Percentiles rank a stretch among this genome's conserved stretches.
These are phyloP conservation scores for Hericium rajendrae DNA, from an alignment of 768 basidiomycete genomes.

Conservation along the genomic window DNA sequence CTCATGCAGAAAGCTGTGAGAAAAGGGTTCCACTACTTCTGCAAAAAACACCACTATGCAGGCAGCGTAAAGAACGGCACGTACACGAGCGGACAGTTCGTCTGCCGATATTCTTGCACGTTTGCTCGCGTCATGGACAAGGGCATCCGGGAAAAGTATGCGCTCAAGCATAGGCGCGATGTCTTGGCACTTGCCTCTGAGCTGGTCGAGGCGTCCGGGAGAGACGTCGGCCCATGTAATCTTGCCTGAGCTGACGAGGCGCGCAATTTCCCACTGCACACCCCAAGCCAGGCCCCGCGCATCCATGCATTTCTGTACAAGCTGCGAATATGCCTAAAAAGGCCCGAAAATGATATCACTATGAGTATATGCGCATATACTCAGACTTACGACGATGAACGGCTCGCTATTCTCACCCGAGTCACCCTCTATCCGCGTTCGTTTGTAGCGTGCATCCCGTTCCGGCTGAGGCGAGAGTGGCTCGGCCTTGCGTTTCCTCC, in stretches of 20 bases:
- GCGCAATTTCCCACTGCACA: constrained; percentile 45
- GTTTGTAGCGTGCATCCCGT: too few relatives aligned
- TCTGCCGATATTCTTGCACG: constrained; percentile 8
- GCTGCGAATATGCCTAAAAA: constrained; percentile 21
- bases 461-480: too few relatives aligned
- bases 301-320: constrained; percentile 6
- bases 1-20: too few relatives aligned
- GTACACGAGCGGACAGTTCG: constrained; percentile 10
- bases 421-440: too few relatives aligned
- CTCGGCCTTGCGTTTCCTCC: too few relatives aligned
- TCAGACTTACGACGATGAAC: too few relatives aligned
- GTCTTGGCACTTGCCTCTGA: constrained; percentile 22
- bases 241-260: constrained; percentile 26
- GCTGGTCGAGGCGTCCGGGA: constrained; percentile 20
- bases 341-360: too few relatives aligned
- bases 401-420: too few relatives aligned
- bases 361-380: too few relatives aligned
- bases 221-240: constrained; percentile 24
- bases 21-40: too few relatives aligned
- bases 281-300: constrained; percentile 21
- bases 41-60: too few relatives aligned
- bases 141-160: background rate
- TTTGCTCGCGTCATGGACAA: background rate
- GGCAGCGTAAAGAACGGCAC: constrained; percentile 3
- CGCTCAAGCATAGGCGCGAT: background rate